Conservation (phyloP, 495 filamentous ascomycete species). For the Cairneyella variabilis region DNA sequence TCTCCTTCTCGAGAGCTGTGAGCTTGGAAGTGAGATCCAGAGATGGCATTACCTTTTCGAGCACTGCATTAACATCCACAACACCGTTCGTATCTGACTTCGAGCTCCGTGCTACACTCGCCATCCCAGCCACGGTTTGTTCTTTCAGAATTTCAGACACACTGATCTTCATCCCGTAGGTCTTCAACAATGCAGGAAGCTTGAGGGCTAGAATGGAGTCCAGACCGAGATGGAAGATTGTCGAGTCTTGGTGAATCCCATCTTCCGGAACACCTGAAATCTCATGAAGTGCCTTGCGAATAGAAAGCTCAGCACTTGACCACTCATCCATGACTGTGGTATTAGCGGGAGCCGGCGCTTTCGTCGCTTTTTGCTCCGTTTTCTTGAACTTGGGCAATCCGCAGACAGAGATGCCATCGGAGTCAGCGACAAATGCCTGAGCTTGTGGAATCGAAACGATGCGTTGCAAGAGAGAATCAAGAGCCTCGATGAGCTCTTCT, state of each 20-base stretch:
- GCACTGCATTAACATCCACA: constrained; percentile 25
- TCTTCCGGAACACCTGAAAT: constrained; percentile 57
- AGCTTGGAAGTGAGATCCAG: constrained; percentile 28
- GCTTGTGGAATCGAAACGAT: constrained; percentile 43
- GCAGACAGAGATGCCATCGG: constrained; percentile 47
- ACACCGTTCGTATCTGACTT: constrained; percentile 11
- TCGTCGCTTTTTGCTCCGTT: neutral
- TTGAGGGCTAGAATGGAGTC: constrained; percentile 90
- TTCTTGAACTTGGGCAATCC: constrained; percentile 34
- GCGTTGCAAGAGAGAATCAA: constrained; percentile 51
- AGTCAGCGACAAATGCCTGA: constrained; percentile 48
- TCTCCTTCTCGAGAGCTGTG: constrained; percentile 16
- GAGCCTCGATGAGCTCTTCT: constrained; percentile 40
- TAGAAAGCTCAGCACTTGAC: constrained; percentile 41
- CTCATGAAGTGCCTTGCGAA: constrained; percentile 60
- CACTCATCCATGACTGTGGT: constrained; percentile 26
- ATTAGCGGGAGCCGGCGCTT: neutral
- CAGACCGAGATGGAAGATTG: constrained; percentile 80
- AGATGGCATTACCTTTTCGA: constrained; percentile 31
- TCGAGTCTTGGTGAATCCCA: constrained; percentile 58
- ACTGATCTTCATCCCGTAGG: constrained; percentile 50
- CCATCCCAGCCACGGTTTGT: constrained; percentile 58
- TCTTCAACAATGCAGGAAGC: constrained; percentile 59
- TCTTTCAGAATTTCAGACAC: constrained; percentile 66
- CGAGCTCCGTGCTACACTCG: constrained; percentile 15